These are phyloP conservation scores for Beta macrorhiza DNA, from an alignment of 179 eudicot species.

Conservation along the genomic window DNA sequence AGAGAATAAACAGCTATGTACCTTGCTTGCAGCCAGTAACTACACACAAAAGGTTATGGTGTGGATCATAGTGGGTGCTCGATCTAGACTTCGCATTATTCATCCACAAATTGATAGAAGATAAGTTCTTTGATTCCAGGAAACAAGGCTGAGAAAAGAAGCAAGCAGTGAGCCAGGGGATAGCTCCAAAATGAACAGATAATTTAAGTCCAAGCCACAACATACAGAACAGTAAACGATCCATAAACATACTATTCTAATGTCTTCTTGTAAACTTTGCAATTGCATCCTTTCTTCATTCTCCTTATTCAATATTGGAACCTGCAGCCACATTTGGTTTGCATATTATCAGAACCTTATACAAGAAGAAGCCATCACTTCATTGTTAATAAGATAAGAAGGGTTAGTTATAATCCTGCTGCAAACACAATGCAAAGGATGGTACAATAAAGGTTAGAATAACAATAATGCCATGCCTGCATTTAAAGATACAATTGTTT, in stretches of 20 bases:
- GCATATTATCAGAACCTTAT: background rate
- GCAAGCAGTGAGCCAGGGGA: conserved; percentile 1
- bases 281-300: conserved; percentile 63
- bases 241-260: conserved; percentile 40
- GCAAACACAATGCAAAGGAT: background rate
- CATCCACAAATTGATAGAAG: conserved; percentile 93
- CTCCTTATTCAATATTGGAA: conserved; percentile 65
- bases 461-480: background rate
- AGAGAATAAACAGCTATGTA: conserved; percentile 13
- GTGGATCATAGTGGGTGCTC: conserved; percentile 95
- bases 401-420: background rate
- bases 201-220: conserved; percentile 4
- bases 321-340: conserved; percentile 41
- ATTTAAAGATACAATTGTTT: background rate
- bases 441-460: background rate
- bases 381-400: background rate
- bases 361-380: conserved; percentile 6
- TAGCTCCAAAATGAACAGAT: background rate
- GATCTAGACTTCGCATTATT: conserved; percentile 69
- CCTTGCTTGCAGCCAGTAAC: conserved; percentile 86
- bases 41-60: conserved; percentile 77
- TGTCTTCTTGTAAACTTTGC: conserved; percentile 59
- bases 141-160: conserved; percentile 60
- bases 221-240: background rate
- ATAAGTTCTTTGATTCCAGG: conserved; percentile 48